Evolutionary conservation across 2,329 filamentous ascomycete genomes (phyloP).

Genomic region (Lachnellula cervina): DNA sequence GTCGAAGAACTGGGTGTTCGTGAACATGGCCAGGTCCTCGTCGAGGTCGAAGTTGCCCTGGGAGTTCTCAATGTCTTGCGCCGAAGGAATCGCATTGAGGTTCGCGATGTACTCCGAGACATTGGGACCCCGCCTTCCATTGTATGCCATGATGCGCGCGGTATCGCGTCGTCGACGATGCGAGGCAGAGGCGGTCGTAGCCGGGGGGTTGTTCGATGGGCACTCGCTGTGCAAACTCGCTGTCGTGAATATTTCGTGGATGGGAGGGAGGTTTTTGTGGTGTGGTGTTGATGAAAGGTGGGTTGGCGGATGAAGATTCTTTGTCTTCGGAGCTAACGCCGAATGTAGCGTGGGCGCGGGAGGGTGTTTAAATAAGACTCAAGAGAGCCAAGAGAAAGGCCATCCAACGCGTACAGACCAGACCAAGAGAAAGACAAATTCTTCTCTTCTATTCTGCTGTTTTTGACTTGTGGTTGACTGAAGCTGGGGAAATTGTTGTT

Average conservation of each 20-base stretch:
- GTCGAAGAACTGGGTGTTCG: slow-evolving; percentile 77
- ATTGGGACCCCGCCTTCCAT: slow-evolving; percentile 74
- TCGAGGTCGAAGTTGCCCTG: slow-evolving; percentile 57
- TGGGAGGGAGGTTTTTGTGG: background rate
- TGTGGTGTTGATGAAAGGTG: background rate
- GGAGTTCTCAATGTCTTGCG: slow-evolving; percentile 53
- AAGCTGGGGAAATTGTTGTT: no score
- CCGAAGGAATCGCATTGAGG: slow-evolving; percentile 66
- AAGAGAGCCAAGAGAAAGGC: no score
- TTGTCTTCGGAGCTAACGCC: background rate
- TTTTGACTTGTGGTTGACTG: no score
- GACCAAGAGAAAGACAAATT: no score
- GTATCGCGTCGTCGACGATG: background rate
- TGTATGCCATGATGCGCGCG: slow-evolving; percentile 52
- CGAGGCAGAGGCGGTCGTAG: background rate
- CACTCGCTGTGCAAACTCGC: background rate
- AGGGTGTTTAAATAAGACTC: no score
- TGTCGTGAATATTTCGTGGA: background rate
- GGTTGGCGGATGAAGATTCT: background rate
- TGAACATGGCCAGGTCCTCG: slow-evolving; percentile 72
- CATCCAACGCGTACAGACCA: no score
- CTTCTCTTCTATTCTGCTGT: no score
- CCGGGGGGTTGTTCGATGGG: background rate
- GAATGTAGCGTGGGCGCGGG: background rate
- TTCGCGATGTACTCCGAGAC: slow-evolving; percentile 87